These are phyloP conservation scores for Ceratopteris richardii DNA, from an alignment of 75 land plant genomes.

Conservation along the genomic window DNA sequence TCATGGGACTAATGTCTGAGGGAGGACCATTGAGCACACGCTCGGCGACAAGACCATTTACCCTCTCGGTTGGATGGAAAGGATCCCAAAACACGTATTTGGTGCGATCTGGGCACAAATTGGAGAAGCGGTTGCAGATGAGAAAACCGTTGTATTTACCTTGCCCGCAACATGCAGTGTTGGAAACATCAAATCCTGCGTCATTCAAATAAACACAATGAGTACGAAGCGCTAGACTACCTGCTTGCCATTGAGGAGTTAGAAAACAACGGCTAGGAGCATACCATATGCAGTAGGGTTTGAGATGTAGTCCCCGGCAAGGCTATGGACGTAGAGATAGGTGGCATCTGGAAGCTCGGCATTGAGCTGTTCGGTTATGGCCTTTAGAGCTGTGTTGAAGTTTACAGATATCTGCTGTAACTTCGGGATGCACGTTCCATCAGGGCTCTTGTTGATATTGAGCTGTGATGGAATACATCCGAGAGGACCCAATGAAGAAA, in stretches of 20 bases:
- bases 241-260: too few species aligned
- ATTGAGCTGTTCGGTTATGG: conserved; percentile 50
- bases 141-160: conserved; percentile 44
- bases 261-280: too few species aligned
- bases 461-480: conserved; percentile 81
- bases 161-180: conserved; percentile 44
- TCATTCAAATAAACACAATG: too few species aligned
- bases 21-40: conserved; percentile 29
- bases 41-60: conserved; percentile 34
- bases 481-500: conserved; percentile 59
- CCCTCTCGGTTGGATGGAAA: conserved; percentile 55
- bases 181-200: conserved; percentile 29
- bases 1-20: conserved; percentile 46
- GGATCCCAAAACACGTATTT: conserved; percentile 52
- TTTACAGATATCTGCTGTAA: conserved; percentile 41
- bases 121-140: conserved; percentile 41
- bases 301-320: conserved; percentile 40
- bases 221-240: too few species aligned
- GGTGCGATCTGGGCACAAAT: conserved; percentile 45
- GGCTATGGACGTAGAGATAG: conserved; percentile 43
- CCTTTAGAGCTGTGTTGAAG: conserved; percentile 53
- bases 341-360: conserved; percentile 50
- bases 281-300: conserved; percentile 47
- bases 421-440: conserved; percentile 41
- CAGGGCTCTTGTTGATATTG: conserved; percentile 23